Evolutionary conservation across 305 asterid species (phyloP), one percentile per base, ranked within the genome.

Genomic region (Rubia tinctorum): DNA sequence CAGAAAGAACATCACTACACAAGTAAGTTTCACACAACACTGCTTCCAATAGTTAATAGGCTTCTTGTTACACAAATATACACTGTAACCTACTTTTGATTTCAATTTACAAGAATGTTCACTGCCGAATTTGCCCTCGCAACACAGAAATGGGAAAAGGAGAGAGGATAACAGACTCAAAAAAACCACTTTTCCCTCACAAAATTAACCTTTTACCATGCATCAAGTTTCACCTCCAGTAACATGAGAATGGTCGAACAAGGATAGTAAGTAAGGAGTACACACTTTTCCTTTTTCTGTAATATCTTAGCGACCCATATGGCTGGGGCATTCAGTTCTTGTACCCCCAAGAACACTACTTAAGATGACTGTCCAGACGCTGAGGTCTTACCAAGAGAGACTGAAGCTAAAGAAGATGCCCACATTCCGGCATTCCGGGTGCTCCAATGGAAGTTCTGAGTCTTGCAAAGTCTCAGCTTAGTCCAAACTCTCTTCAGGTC

Each of bases 391-490:
- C 96, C 93, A 76, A 90, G 77, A 22, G 97, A 89, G 27, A 92
- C 90, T 0, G 97, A 93, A 47, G 97, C 88, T 72, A 93, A 76
- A 44, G 98, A 92, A 0, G 97, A 92, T 4, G 98, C 97, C 98
- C 96, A 93, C 30, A 86, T 92, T 47, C 88, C 82, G 44, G 96
- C 98, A 71, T 81, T 91, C 72, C 87, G 80, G 22, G 96, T 96
- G 49, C 97, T 86, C 20, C 68, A 66, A 62, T 80, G 95, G 82
- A 91, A 85, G 86, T 82, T 90, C 74, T 91, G 79, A 67, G 80
- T 85, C 79, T 90, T 91, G 76, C 86, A 76, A 8, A 80, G 77
- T 71, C 86, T 87, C 53, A 90, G 80, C 86, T 86, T 86, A 73
- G 83, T 83, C 93, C 92, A 87, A 42, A 86, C 76, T 73, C 89